Evolutionary conservation across 1,139 yeast genomes (phyloP), one percentile per base, ranked within the genome.

Genomic region (Blastobotrys capitulatus): DNA sequence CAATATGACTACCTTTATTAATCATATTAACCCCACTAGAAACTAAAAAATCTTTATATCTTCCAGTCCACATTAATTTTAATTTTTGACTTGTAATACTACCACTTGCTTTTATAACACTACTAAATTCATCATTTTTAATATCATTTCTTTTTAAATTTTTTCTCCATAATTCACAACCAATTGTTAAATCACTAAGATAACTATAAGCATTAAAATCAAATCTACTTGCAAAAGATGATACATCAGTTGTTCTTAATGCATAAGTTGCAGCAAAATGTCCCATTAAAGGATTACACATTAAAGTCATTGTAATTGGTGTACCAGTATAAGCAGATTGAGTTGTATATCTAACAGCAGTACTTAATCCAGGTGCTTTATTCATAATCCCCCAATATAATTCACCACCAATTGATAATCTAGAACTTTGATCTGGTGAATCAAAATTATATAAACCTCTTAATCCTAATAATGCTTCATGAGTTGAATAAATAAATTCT

Each of bases 191-290:
- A 61, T 92, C 88, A 49, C 96, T 86, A 52, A 87, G 86, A 60
- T 92, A 90, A 0, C 97, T 90, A 63, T 87, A 92, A 48, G 88
- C 72, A 62, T 94, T 94, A 65, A 92, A 92, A 61, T 88, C 96
- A 62, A 89, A 89, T 50, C 86, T 77, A 4, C 96, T 86, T 46
- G 92, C 82, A 55, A 92, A 83, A 0, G 95, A 84, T 1, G 95
- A 78, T 13, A 82, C 79, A 0, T 80, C 77, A 6, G 89, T 79
- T 0, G 96, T 86, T 60, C 84, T 82, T 32, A 92, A 88, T 0
- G 96, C 81, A 64, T 92, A 92, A 0, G 96, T 85, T 1, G 96
- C 83, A 1, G 95, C 84, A 6, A 94, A 68, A 57, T 90, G 95
- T 2, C 98, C 99, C 65, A 92, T 74, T 12, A 92, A 73, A 1